Conservation (phyloP, 495 filamentous ascomycete genomes). For the Neurospora sp. region DNA sequence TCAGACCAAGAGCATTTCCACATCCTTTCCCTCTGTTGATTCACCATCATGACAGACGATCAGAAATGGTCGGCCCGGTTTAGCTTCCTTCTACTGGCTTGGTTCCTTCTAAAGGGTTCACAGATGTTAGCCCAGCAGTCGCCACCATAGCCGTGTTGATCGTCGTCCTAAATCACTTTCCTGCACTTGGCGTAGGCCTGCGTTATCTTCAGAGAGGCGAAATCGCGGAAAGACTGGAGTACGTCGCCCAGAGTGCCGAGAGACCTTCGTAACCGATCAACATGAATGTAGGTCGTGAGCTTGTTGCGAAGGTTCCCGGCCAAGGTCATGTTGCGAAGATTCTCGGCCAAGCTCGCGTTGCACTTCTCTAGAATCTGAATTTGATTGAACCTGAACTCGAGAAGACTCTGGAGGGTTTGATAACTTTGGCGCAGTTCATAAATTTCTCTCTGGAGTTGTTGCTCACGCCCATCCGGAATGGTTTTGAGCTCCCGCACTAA, state of each 20-base stretch:
- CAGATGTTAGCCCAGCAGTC: background rate
- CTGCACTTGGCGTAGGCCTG: background rate
- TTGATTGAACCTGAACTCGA: background rate
- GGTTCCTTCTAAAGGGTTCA: background rate
- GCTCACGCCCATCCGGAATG: background rate
- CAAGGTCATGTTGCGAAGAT: no score
- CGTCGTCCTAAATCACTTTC: background rate
- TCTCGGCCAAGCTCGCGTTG: no score
- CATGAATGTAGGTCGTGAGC: no score
- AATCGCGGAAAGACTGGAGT: no score
- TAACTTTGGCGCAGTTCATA: background rate
- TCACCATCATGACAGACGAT: background rate
- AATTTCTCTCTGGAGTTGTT: background rate
- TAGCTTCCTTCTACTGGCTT: background rate
- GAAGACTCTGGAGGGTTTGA: background rate
- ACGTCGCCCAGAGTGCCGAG: no score
- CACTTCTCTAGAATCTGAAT: no score
- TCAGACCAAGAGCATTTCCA: background rate
- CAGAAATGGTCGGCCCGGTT: background rate
- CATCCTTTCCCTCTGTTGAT: background rate
- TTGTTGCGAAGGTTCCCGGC: no score
- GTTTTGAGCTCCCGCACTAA: background rate
- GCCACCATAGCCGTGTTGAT: background rate
- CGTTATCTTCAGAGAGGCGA: background rate
- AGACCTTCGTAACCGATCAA: no score